phyloP scores from a whole-genome alignment of 768 basidiomycete species.

The Lentinula boryana region DNA sequence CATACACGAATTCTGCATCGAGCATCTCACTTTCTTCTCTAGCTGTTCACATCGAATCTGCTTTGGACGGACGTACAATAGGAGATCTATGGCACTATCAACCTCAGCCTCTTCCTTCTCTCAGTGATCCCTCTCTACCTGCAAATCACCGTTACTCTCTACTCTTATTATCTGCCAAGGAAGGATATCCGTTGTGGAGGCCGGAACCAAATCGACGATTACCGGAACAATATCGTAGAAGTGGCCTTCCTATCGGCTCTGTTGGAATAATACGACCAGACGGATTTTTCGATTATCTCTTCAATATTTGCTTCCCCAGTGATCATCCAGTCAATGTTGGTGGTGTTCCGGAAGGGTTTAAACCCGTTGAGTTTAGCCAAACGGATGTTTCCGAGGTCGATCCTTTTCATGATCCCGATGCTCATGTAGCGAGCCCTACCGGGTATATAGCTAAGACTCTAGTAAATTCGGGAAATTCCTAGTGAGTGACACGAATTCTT shows the following conservation, averaged over 20 bases:
- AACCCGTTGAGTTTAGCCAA: constrained; percentile 6
- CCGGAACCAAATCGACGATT: constrained; percentile 17
- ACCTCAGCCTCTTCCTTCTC: constrained; percentile 4
- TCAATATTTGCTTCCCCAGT: constrained; percentile 3
- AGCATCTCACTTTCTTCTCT: background rate
- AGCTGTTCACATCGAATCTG: constrained; percentile 2
- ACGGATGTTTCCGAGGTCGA: background rate
- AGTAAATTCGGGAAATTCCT: background rate
- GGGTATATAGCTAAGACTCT: background rate
- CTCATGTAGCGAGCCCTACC: background rate
- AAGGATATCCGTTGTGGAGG: constrained; percentile 21
- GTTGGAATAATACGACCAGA: constrained; percentile 21
- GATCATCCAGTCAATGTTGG: constrained; percentile 6
- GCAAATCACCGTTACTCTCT: background rate
- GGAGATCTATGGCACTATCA: background rate
- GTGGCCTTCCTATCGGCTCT: constrained; percentile 22
- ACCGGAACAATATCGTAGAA: constrained; percentile 9
- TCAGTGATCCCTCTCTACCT: background rate
- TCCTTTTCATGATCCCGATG: constrained; percentile 1
- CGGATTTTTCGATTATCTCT: constrained; percentile 11
- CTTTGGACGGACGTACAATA: background rate
- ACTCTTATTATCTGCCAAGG: background rate
- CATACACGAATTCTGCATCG: background rate
- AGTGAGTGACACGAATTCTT: background rate
- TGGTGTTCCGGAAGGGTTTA: constrained; percentile 19